phyloP scores from a whole-genome alignment of 139 green algal genomes.

The Zygnema cylindricum region DNA sequence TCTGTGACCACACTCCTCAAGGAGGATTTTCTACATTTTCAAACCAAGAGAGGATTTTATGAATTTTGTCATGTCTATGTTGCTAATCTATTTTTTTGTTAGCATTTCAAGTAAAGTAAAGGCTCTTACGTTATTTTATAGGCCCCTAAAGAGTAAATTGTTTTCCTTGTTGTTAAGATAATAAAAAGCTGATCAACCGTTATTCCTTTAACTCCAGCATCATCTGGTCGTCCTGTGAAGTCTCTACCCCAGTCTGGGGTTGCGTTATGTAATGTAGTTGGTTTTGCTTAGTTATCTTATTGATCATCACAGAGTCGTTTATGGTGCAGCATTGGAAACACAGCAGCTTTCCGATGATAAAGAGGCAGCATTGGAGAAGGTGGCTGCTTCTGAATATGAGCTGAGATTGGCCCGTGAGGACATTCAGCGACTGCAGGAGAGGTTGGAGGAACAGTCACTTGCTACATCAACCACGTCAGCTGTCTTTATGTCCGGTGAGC shows the following conservation, averaged over 20 bases:
- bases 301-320: not conserved
- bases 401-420: constrained; percentile 44
- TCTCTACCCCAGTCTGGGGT: not conserved
- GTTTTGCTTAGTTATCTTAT: not conserved
- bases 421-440: constrained; percentile 26
- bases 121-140: too few relatives aligned
- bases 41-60: too few relatives aligned
- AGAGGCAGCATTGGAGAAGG: constrained; percentile 17
- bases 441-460: constrained; percentile 10
- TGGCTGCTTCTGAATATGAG: constrained; percentile 32
- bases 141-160: too few relatives aligned
- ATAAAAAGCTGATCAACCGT: too few relatives aligned
- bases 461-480: not conserved
- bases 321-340: not conserved
- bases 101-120: too few relatives aligned
- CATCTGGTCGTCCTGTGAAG: not conserved
- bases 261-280: not conserved
- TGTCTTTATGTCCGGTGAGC: not conserved
- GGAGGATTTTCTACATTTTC: too few relatives aligned
- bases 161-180: too few relatives aligned
- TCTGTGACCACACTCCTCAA: too few relatives aligned
- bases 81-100: too few relatives aligned
- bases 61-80: too few relatives aligned
- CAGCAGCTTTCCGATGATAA: constrained; percentile 40
- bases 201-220: not conserved